Percentiles rank a stretch among this genome's conserved stretches.
phyloP scores from a whole-genome alignment of 106 monocot species.

The Dendrobium huoshanense region DNA sequence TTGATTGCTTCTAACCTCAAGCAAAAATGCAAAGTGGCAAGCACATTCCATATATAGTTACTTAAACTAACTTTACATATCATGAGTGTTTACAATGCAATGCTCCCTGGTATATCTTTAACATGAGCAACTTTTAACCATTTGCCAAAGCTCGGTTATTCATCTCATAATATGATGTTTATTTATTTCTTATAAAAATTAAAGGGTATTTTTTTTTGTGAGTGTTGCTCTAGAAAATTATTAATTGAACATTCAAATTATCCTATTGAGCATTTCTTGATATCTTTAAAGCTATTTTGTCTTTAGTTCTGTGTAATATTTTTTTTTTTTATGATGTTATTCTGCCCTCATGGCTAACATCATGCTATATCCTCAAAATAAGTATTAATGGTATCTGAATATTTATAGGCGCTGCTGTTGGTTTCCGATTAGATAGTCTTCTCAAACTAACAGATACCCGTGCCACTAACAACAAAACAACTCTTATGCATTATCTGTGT shows the following conservation, averaged over 20 bases:
- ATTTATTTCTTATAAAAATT: too few species aligned
- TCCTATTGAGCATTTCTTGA: not conserved
- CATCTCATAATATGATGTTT: too few species aligned
- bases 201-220: too few species aligned
- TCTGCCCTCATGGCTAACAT: not conserved
- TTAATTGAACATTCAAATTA: not conserved
- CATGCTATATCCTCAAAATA: too few species aligned
- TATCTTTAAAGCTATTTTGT: not conserved
- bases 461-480: constrained; percentile 70
- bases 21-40: too few species aligned
- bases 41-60: too few species aligned
- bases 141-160: too few species aligned
- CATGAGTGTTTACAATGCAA: too few species aligned
- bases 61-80: too few species aligned
- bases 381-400: not conserved
- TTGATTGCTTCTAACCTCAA: too few species aligned
- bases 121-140: too few species aligned
- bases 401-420: constrained; percentile 53
- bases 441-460: constrained; percentile 83
- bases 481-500: constrained; percentile 90
- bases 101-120: too few species aligned
- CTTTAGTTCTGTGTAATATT: not conserved
- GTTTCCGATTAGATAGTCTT: constrained; percentile 61
- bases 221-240: not conserved
- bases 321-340: not conserved